phyloP scores from a whole-genome alignment of 1,284 basidiomycete genomes.

The Ceratobasidium sp. region DNA sequence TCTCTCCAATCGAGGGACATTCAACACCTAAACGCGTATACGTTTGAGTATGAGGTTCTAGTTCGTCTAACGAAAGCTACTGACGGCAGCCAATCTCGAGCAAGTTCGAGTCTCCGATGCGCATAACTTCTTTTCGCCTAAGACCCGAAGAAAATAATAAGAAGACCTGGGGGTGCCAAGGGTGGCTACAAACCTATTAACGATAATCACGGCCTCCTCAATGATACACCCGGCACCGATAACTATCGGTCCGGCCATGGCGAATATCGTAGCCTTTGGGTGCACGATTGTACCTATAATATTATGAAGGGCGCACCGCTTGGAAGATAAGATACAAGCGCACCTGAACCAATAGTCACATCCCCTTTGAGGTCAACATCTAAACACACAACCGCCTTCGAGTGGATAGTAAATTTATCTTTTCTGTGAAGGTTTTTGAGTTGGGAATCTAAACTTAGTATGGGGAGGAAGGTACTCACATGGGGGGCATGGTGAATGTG shows the following conservation, averaged over 20 bases:
- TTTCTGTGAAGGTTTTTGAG: conserved; percentile 63
- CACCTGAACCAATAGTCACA: conserved; percentile 88
- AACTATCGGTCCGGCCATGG: conserved; percentile 86
- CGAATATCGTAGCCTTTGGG: conserved; percentile 91
- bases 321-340: conserved; percentile 24
- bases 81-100: conserved; percentile 92
- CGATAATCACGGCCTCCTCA: conserved; percentile 89
- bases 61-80: conserved; percentile 49
- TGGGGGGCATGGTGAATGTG: conserved; percentile 33
- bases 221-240: conserved; percentile 91
- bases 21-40: conserved; percentile 75
- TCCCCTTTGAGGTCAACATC: conserved; percentile 91
- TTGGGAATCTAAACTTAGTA: neutral
- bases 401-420: conserved; percentile 82
- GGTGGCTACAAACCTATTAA: conserved; percentile 74
- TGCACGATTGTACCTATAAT: conserved; percentile 84
- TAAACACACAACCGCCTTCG: conserved; percentile 85
- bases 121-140: conserved; percentile 85
- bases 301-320: neutral
- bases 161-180: neutral
- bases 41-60: conserved; percentile 34
- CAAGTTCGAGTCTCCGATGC: conserved; percentile 90
- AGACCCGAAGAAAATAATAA: neutral
- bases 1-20: conserved; percentile 82
- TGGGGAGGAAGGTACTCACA: conserved; percentile 20